phyloP scores from a whole-genome alignment of 345 rosid species.

The Carallia pectinifolia region DNA sequence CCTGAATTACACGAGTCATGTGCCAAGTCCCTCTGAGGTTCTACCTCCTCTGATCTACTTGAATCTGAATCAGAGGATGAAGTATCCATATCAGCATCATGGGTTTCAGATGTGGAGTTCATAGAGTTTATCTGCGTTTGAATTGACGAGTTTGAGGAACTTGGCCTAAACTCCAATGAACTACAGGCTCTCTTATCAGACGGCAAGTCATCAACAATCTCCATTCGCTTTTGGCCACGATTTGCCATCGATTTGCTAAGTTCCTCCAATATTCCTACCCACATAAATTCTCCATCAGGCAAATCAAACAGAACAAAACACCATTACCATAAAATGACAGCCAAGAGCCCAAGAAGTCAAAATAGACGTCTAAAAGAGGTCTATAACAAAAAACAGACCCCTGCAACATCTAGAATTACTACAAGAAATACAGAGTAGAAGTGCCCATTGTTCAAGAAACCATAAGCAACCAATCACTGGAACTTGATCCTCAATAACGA shows the following conservation, averaged over 20 bases:
- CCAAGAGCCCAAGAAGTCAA: not conserved
- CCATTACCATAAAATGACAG: not conserved
- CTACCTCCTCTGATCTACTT: slow-evolving; percentile 69
- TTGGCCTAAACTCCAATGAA: slow-evolving; percentile 72
- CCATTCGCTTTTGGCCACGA: slow-evolving; percentile 91
- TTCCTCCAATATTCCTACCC: not conserved
- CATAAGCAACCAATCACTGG: not conserved
- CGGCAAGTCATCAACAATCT: slow-evolving; percentile 68
- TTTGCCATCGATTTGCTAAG: slow-evolving; percentile 47
- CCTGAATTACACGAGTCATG: slow-evolving; percentile 87
- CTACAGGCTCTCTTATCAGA: slow-evolving; percentile 95
- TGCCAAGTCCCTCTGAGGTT: slow-evolving; percentile 66
- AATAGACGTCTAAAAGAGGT: not conserved
- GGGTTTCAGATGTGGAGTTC: slow-evolving; percentile 35
- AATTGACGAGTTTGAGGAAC: slow-evolving; percentile 61
- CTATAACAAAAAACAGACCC: no score
- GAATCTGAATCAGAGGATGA: slow-evolving; percentile 84
- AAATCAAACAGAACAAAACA: not conserved
- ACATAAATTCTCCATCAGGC: not conserved
- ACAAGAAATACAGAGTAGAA: not conserved
- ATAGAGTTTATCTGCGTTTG: slow-evolving; percentile 54
- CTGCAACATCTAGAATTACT: not conserved
- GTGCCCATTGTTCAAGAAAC: not conserved
- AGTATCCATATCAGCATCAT: slow-evolving; percentile 78
- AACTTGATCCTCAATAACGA: not conserved